These are phyloP conservation scores for Entophlyctis helioformis DNA, from an alignment of 192 early-diverging fungal species.

Conservation along the genomic window DNA sequence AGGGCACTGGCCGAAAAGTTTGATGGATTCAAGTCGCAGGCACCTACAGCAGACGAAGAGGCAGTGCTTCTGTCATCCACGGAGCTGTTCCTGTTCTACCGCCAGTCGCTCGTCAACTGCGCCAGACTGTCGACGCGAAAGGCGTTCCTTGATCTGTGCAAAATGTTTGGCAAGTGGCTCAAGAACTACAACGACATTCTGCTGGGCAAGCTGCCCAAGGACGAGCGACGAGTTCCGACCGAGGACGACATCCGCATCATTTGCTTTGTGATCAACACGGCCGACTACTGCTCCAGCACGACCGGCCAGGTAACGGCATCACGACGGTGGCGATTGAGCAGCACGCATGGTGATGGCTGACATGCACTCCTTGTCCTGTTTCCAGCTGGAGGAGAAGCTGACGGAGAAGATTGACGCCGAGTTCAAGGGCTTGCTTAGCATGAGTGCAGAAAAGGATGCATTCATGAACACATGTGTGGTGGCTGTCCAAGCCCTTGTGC, in stretches of 20 bases:
- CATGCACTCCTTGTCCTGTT: background rate
- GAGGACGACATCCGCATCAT: constrained; percentile 59
- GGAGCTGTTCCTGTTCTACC: constrained; percentile 85
- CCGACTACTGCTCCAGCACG: constrained; percentile 84
- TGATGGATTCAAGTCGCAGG: constrained; percentile 28
- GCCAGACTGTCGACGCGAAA: constrained; percentile 73
- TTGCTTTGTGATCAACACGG: constrained; percentile 81
- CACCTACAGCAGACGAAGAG: constrained; percentile 38
- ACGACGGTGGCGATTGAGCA: too few species aligned
- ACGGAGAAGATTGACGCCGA: constrained; percentile 64
- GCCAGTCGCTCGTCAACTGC: constrained; percentile 75
- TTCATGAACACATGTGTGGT: constrained; percentile 58
- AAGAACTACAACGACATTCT: constrained; percentile 69
- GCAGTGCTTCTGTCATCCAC: constrained; percentile 75
- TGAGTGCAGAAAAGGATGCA: constrained; percentile 62
- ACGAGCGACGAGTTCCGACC: constrained; percentile 48
- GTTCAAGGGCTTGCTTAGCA: constrained; percentile 57
- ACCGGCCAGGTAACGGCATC: constrained; percentile 48
- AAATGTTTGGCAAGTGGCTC: constrained; percentile 72
- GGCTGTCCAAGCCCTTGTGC: constrained; percentile 55
- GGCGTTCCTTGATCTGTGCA: constrained; percentile 74
- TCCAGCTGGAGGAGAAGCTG: constrained; percentile 82
- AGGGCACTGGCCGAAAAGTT: constrained; percentile 55
- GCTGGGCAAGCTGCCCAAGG: constrained; percentile 55
- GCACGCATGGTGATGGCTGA: too few species aligned